phyloP scores from a whole-genome alignment of 345 rosid species.

The Aurinia saxatilis region DNA sequence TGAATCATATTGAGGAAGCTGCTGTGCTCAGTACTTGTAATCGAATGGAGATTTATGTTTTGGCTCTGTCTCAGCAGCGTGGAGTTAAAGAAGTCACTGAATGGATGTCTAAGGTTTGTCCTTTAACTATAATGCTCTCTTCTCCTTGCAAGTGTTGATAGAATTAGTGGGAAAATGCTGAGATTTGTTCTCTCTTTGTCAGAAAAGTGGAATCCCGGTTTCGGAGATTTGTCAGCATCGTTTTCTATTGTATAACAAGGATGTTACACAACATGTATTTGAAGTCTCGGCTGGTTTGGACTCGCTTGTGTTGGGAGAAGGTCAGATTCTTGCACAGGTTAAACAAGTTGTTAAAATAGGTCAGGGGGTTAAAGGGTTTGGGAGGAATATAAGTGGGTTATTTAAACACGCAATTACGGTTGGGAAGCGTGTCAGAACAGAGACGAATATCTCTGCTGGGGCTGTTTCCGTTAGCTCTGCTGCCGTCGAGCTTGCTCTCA shows the following conservation, averaged over 20 bases:
- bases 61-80: slow-evolving; percentile 66
- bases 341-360: slow-evolving; percentile 67
- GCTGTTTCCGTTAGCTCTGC: slow-evolving; percentile 82
- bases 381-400: slow-evolving; percentile 58
- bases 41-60: slow-evolving; percentile 67
- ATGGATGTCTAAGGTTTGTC: slow-evolving; percentile 81
- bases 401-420: slow-evolving; percentile 69
- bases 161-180: background rate
- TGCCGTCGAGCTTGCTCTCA: slow-evolving; percentile 63
- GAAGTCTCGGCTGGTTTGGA: slow-evolving; percentile 98
- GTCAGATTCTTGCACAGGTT: slow-evolving; percentile 79
- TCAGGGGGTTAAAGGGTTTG: slow-evolving; percentile 67
- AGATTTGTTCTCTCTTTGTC: slow-evolving; percentile 17
- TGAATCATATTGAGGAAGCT: slow-evolving; percentile 88
- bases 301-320: slow-evolving; percentile 76
- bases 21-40: slow-evolving; percentile 81
- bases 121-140: background rate
- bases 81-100: slow-evolving; percentile 82
- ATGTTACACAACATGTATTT: slow-evolving; percentile 78
- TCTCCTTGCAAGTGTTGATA: background rate
- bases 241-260: slow-evolving; percentile 71
- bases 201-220: slow-evolving; percentile 72
- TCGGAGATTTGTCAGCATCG: slow-evolving; percentile 65
- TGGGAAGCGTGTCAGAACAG: slow-evolving; percentile 66
- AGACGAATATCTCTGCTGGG: slow-evolving; percentile 65